These are phyloP conservation scores for Podila epicladia DNA, from an alignment of 192 early-diverging fungal species.

Conservation along the genomic window DNA sequence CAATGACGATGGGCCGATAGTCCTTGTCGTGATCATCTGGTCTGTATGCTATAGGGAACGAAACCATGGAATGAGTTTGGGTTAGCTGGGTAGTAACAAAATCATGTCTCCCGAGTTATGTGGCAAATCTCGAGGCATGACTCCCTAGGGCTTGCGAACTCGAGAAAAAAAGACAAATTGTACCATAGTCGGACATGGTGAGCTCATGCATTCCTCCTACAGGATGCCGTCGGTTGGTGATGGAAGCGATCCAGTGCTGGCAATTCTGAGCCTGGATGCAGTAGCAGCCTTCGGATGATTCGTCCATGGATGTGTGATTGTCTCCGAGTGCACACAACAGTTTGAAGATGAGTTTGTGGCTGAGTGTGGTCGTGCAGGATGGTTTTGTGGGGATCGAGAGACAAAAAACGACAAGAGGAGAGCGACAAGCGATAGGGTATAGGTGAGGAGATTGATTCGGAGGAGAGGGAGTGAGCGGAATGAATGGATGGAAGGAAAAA, in stretches of 20 bases:
- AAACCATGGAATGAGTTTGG: neutral
- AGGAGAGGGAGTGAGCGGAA: neutral
- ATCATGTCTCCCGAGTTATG: too few relatives aligned
- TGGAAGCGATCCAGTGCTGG: constrained; percentile 30
- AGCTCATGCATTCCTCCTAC: neutral
- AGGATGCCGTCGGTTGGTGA: neutral
- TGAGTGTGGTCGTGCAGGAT: too few relatives aligned
- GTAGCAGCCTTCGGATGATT: constrained; percentile 32
- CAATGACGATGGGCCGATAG: constrained; percentile 24
- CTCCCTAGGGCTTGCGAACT: too few relatives aligned
- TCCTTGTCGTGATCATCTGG: constrained; percentile 2
- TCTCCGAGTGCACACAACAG: too few relatives aligned
- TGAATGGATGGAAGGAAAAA: neutral
- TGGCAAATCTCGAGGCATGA: too few relatives aligned
- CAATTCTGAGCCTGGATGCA: constrained; percentile 29
- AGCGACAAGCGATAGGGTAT: too few relatives aligned
- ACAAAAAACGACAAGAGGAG: too few relatives aligned
- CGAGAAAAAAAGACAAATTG: too few relatives aligned
- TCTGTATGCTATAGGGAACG: neutral
- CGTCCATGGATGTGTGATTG: neutral
- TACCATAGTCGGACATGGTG: neutral
- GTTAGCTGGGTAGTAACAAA: neutral
- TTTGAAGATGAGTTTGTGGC: too few relatives aligned
- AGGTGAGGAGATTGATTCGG: neutral
- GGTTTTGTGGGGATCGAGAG: too few relatives aligned